Evolutionary conservation across 139 green algal genomes (phyloP).

Genomic region (Micromonas commoda): DNA sequence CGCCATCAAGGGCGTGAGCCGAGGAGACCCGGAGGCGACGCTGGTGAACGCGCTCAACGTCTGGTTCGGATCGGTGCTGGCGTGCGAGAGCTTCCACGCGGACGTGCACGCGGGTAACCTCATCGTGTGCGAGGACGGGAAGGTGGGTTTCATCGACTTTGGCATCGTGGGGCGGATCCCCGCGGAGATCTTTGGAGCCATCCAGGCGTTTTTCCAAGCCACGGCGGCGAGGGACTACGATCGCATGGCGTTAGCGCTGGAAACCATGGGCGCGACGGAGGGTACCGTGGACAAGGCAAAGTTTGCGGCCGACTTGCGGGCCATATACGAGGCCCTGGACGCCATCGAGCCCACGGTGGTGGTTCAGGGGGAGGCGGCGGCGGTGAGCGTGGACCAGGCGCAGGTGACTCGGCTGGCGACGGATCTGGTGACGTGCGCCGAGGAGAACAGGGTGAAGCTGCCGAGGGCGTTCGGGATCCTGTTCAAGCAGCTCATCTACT

Average conservation of each 20-base stretch:
- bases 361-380: slow-evolving; percentile 22
- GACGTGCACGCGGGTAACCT: slow-evolving; percentile 95
- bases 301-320: slow-evolving; percentile 62
- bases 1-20: slow-evolving; percentile 48
- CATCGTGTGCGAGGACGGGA: slow-evolving; percentile 56
- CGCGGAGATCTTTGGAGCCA: slow-evolving; percentile 38
- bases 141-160: slow-evolving; percentile 49
- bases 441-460: slow-evolving; percentile 83
- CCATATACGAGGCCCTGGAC: slow-evolving; percentile 46
- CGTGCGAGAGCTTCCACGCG: slow-evolving; percentile 88
- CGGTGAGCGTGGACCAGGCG: slow-evolving; percentile 36
- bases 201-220: slow-evolving; percentile 58
- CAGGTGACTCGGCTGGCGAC: slow-evolving; percentile 51
- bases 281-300: slow-evolving; percentile 54
- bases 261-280: slow-evolving; percentile 44
- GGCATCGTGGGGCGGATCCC: slow-evolving; percentile 84
- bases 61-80: slow-evolving; percentile 70
- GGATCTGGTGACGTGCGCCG: slow-evolving; percentile 47
- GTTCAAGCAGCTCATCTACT: slow-evolving; percentile 95
- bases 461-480: slow-evolving; percentile 91
- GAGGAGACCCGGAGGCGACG: slow-evolving; percentile 34
- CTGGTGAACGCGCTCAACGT: slow-evolving; percentile 91
- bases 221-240: slow-evolving; percentile 58
- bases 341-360: slow-evolving; percentile 12
- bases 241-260: slow-evolving; percentile 66